These are phyloP conservation scores for Suhomyces vadensis DNA, from an alignment of 805 yeast genomes.

Conservation along the genomic window DNA sequence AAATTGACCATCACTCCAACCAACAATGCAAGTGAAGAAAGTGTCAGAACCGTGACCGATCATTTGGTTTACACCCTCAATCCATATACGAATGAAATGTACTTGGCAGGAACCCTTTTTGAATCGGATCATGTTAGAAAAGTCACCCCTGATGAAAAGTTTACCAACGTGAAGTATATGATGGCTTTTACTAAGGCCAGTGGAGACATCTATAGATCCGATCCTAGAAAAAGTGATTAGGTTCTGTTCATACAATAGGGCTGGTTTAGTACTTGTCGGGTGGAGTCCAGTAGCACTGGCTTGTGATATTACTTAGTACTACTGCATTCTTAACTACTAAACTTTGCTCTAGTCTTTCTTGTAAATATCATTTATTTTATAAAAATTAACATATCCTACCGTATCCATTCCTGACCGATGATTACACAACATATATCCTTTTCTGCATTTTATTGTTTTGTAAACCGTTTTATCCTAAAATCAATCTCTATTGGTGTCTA, in stretches of 20 bases:
- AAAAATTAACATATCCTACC: background rate
- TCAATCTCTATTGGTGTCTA: too few relatives aligned
- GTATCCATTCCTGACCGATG: too few relatives aligned
- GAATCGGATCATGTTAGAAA: slow-evolving; percentile 38
- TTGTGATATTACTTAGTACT: too few relatives aligned
- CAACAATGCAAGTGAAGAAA: slow-evolving; percentile 19
- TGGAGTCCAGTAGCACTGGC: background rate
- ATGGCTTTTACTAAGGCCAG: slow-evolving; percentile 31
- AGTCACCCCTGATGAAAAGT: slow-evolving; percentile 36
- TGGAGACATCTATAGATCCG: slow-evolving; percentile 45
- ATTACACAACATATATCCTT: too few relatives aligned
- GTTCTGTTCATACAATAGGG: too few relatives aligned
- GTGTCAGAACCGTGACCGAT: slow-evolving; percentile 34
- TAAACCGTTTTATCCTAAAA: too few relatives aligned
- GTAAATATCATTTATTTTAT: background rate
- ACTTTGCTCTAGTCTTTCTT: background rate
- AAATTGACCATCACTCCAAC: slow-evolving; percentile 29
- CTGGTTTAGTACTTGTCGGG: too few relatives aligned
- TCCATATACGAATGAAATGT: slow-evolving; percentile 40
- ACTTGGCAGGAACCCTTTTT: slow-evolving; percentile 42
- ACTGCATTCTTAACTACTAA: too few relatives aligned
- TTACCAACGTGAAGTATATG: slow-evolving; percentile 18
- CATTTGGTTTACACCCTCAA: slow-evolving; percentile 41
- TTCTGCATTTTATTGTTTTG: too few relatives aligned
- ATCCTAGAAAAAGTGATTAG: slow-evolving; percentile 22